Evolutionary conservation across 2,329 filamentous ascomycete species (phyloP).

Genomic region (Thielaviopsis populi): DNA sequence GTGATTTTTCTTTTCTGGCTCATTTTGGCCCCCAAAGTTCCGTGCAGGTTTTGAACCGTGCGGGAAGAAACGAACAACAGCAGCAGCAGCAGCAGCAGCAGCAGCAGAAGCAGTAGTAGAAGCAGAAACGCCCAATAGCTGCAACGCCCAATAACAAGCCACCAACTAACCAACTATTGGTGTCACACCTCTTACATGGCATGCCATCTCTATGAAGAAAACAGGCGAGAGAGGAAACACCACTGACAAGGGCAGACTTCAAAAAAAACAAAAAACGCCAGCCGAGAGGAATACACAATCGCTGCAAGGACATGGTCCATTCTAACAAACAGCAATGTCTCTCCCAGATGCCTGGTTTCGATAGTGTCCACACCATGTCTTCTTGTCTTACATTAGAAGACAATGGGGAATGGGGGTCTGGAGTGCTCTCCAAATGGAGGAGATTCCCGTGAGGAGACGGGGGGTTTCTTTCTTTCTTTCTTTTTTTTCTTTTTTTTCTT

Average conservation of each 20-base stretch:
- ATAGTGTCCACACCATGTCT: not conserved
- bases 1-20: not conserved
- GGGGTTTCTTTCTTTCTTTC: not conserved
- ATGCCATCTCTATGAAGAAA: not conserved
- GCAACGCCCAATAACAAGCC: not conserved
- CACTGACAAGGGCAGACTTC: not conserved
- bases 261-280: not conserved
- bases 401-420: too few relatives aligned
- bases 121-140: too few relatives aligned
- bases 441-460: too few relatives aligned
- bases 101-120: too few relatives aligned
- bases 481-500: not conserved
- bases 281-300: not conserved
- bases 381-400: not conserved
- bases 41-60: not conserved
- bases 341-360: not conserved
- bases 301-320: not conserved
- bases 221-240: not conserved
- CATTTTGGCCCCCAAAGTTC: not conserved
- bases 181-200: not conserved
- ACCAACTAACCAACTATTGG: not conserved
- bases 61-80: not conserved
- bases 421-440: too few relatives aligned
- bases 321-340: not conserved
- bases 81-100: too few relatives aligned